These are phyloP conservation scores for Coix lacrymajobi DNA, from an alignment of 176 grass and related monocot species.

Conservation along the genomic window DNA sequence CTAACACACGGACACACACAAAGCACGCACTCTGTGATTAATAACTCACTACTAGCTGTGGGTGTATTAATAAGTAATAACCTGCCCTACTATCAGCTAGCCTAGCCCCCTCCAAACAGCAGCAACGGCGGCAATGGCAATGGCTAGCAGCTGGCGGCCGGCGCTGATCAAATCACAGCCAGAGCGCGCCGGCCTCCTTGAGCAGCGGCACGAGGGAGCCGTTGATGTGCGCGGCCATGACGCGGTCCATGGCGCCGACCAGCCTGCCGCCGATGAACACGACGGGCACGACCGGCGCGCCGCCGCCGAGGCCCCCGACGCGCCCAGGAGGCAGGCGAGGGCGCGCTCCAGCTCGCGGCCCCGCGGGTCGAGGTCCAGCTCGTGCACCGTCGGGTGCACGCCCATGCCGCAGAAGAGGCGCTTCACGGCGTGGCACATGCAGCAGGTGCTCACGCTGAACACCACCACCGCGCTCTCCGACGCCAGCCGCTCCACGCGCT, in stretches of 20 bases:
- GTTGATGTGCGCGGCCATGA: slow-evolving; percentile 98
- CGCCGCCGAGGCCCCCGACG: neutral
- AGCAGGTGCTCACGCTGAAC: slow-evolving; percentile 97
- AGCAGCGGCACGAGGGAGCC: slow-evolving; percentile 87
- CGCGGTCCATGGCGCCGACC: slow-evolving; percentile 87
- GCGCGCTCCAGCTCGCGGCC: slow-evolving; percentile 76
- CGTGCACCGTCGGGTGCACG: slow-evolving; percentile 78
- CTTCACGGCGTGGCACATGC: slow-evolving; percentile 99
- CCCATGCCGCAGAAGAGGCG: slow-evolving; percentile 99
- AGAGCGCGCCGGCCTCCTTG: slow-evolving; percentile 93
- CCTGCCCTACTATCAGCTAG: slow-evolving; percentile 8
- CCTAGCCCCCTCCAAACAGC: neutral
- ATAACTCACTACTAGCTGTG: slow-evolving; percentile 37
- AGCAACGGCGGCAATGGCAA: neutral
- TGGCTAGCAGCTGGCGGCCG: too few relatives aligned
- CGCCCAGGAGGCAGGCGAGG: slow-evolving; percentile 57
- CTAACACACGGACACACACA: neutral
- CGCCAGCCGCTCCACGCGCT: slow-evolving; percentile 82
- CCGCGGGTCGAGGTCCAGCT: slow-evolving; percentile 81
- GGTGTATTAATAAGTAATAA: slow-evolving; percentile 26
- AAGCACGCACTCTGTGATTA: slow-evolving; percentile 21
- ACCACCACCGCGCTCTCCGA: slow-evolving; percentile 94
- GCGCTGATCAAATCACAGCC: slow-evolving; percentile 43
- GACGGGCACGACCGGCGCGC: slow-evolving; percentile 49
- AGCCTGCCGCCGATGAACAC: slow-evolving; percentile 94